Percentiles rank a stretch among this genome's conserved stretches.
These are phyloP conservation scores for Fagopyrum esculentum DNA, from an alignment of 148 eudicot genomes.

Conservation along the genomic window DNA sequence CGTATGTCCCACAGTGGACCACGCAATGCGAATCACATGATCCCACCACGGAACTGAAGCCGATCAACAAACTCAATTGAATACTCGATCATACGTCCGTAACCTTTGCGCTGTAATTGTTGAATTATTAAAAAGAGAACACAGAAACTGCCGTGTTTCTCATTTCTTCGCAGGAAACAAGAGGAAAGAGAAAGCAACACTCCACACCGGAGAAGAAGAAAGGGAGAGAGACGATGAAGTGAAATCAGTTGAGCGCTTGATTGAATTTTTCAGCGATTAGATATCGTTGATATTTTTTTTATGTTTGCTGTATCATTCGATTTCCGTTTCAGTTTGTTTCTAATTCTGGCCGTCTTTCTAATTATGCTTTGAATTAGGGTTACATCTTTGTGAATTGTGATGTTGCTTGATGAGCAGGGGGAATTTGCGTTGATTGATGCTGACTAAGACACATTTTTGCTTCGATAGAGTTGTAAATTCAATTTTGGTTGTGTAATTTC, in stretches of 20 bases:
- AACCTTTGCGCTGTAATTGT: conserved; percentile 4
- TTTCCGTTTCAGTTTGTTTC: background rate
- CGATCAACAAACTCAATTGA: conserved; percentile 29
- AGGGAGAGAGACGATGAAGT: background rate
- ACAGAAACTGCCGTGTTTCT: conserved; percentile 3
- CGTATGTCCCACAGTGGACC: background rate
- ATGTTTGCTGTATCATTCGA: background rate
- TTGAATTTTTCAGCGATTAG: background rate
- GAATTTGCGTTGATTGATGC: background rate
- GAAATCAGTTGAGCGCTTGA: background rate
- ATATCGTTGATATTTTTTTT: conserved; percentile 1
- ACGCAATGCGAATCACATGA: conserved; percentile 5
- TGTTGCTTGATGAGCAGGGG: conserved; percentile 1
- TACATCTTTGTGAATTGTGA: background rate
- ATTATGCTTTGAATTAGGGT: background rate
- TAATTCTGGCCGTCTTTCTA: background rate
- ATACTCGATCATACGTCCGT: conserved; percentile 40
- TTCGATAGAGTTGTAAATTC: conserved; percentile 7
- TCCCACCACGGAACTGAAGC: conserved; percentile 3
- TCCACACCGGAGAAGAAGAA: conserved; percentile 6
- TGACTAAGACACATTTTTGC: conserved; percentile 16
- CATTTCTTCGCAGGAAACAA: background rate
- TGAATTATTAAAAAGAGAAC: conserved; percentile 9
- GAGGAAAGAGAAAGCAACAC: background rate
- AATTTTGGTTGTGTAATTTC: conserved; percentile 8